phyloP scores from a whole-genome alignment of 306 rosid genomes.

The Mucuna pruriens region DNA sequence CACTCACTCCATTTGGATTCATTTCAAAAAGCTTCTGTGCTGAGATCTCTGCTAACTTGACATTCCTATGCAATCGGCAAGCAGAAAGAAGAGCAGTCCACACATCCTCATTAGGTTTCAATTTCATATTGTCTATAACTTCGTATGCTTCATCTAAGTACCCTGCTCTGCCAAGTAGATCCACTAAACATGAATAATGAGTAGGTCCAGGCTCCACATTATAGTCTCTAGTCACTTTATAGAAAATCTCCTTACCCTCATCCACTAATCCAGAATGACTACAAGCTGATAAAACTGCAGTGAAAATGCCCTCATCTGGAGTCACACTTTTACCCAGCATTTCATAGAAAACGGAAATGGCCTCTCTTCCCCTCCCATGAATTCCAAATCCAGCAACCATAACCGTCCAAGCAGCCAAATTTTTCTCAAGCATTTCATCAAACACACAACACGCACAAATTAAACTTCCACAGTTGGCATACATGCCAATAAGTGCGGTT shows the following conservation, averaged over 20 bases:
- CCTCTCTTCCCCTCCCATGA: conserved; percentile 70
- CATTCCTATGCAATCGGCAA: conserved; percentile 58
- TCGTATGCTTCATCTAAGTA: conserved; percentile 60
- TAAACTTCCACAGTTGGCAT: conserved; percentile 66
- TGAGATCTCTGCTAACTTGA: conserved; percentile 61
- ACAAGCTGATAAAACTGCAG: conserved; percentile 68
- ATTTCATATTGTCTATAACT: conserved; percentile 51
- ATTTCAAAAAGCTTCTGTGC: conserved; percentile 58
- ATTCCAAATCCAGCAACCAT: conserved; percentile 63
- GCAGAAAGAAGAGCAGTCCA: conserved; percentile 69
- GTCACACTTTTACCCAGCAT: conserved; percentile 46
- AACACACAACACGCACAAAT: conserved; percentile 49
- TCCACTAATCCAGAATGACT: conserved; percentile 70
- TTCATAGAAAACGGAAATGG: conserved; percentile 53
- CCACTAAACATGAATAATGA: conserved; percentile 68
- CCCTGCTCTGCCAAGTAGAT: conserved; percentile 69
- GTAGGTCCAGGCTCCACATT: conserved; percentile 51
- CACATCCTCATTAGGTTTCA: conserved; percentile 52
- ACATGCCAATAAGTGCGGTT: conserved; percentile 67
- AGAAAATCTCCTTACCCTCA: conserved; percentile 60
- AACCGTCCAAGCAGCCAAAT: conserved; percentile 65
- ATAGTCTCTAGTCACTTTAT: conserved; percentile 49
- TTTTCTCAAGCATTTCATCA: conserved; percentile 57
- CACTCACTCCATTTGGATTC: conserved; percentile 58
- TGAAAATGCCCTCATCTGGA: conserved; percentile 66